phyloP scores from a whole-genome alignment of 2,329 filamentous ascomycete genomes.

The Lachnellula subtilissima region DNA sequence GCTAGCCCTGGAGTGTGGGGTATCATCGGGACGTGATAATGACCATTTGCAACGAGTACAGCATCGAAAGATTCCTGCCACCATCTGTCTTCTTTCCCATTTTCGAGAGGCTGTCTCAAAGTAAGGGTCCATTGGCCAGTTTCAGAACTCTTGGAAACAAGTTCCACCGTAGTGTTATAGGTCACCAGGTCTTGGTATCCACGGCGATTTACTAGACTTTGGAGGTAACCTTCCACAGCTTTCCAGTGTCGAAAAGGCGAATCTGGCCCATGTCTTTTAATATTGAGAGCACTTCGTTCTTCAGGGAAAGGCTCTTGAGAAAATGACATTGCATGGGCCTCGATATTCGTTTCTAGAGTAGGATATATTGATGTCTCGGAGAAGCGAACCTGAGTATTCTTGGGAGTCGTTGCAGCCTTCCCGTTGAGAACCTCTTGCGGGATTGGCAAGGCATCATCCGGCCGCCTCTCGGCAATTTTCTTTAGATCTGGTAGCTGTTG shows the following conservation, averaged over 20 bases:
- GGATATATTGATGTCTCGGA: constrained; percentile 57
- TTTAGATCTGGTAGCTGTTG: constrained; percentile 40
- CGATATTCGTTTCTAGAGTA: constrained; percentile 61
- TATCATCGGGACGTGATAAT: constrained; percentile 61
- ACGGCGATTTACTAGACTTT: constrained; percentile 45
- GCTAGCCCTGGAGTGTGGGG: constrained; percentile 55
- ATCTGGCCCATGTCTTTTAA: constrained; percentile 47
- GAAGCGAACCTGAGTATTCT: constrained; percentile 43
- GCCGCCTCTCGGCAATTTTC: constrained; percentile 43
- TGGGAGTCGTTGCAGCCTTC: constrained; percentile 34
- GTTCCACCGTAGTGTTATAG: constrained; percentile 59
- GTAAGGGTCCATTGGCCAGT: constrained; percentile 47
- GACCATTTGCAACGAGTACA: constrained; percentile 61
- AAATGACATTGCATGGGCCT: constrained; percentile 55
- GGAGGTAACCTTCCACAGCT: constrained; percentile 51
- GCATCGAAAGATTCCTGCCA: constrained; percentile 62
- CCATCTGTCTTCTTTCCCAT: constrained; percentile 48
- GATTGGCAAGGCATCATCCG: constrained; percentile 44
- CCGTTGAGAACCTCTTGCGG: constrained; percentile 42
- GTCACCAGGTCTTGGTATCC: constrained; percentile 49
- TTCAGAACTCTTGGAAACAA: constrained; percentile 44
- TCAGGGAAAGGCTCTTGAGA: constrained; percentile 50
- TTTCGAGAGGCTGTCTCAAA: constrained; percentile 40
- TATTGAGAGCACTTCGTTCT: constrained; percentile 37
- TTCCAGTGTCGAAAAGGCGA: constrained; percentile 60